Evolutionary conservation across 805 yeast species (phyloP), one percentile per base, ranked within the genome.

Genomic region (Suhomyces tanzawaensis): DNA sequence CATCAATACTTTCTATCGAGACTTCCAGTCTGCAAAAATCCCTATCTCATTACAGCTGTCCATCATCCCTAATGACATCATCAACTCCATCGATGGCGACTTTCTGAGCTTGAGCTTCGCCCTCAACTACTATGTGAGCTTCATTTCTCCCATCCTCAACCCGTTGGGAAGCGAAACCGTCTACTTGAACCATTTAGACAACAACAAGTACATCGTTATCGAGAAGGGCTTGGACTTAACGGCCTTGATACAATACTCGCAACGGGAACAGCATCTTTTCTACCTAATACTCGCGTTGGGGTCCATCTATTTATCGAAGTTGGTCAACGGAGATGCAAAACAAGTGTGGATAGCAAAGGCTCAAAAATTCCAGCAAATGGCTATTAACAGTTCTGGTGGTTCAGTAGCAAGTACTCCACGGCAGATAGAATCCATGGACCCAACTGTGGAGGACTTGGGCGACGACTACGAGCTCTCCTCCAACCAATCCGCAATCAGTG

Each of bases 61-160:
- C 14, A 53, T 57, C 3, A 45, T 58, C 3, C 62, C 63, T 1
- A 39, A 32, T 4, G 63, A 57, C 32, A 40, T 55, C 3, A 19
- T 36, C 8, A 34, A 29, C 17, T 18, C 39, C 11, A 12, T 42
- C 6, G 36, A 28, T 12, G 39, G 38, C 17, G 52, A 49, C 34
- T 36, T 39, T 14, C 38, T 40, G 19, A 38, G 46, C 18, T 35
- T 55, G 26, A 46, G 45, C 34, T 51, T 45, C 35, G 60, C 63
- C 4, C 39, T 58, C 11, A 48, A 45, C 30, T 58, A 53, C 42
- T 58, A 57, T 39, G 45, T 58, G 12, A 45, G 47, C 16, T 55
- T 49, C 31, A 48, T 58, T 18, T 50, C 58, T 3, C 63, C 63
- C 1, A 55, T 57, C n/a, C 46, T 57, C 27, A 53, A 56, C 35